phyloP scores from a whole-genome alignment of 1,139 yeast genomes.

The Sporopachydermia cereana region DNA sequence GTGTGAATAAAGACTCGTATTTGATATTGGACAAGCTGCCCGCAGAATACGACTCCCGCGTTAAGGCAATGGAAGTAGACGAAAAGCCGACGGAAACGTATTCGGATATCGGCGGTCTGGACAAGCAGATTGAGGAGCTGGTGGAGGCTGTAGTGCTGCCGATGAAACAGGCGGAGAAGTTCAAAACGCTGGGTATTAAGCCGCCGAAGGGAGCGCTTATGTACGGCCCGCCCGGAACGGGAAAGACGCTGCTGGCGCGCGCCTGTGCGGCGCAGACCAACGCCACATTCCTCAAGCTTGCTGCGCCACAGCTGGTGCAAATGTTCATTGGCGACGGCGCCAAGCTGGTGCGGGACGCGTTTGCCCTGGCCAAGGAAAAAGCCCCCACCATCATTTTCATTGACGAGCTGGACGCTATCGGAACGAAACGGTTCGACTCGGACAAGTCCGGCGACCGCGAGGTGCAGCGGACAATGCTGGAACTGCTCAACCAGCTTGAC shows the following conservation, averaged over 20 bases:
- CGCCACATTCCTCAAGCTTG: slow-evolving; percentile 92
- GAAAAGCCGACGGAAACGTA: slow-evolving; percentile 97
- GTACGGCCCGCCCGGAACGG: slow-evolving; percentile 99
- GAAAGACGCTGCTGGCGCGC: slow-evolving; percentile 90
- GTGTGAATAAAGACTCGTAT: slow-evolving; percentile 95
- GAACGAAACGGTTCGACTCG: slow-evolving; percentile 95
- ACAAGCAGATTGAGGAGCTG: slow-evolving; percentile 93
- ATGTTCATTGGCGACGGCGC: slow-evolving; percentile 99
- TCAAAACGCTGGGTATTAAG: slow-evolving; percentile 82
- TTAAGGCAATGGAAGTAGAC: slow-evolving; percentile 98
- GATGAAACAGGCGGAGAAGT: slow-evolving; percentile 96
- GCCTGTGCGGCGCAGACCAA: slow-evolving; percentile 99
- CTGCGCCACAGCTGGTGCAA: slow-evolving; percentile 97
- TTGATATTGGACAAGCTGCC: slow-evolving; percentile 89
- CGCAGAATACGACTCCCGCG: slow-evolving; percentile 94
- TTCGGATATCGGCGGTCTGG: slow-evolving; percentile 95
- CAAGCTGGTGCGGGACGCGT: slow-evolving; percentile 93
- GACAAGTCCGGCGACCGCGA: slow-evolving; percentile 98
- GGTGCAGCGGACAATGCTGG: slow-evolving; percentile 98
- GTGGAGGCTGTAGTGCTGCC: slow-evolving; percentile 98
- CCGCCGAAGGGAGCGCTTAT: slow-evolving; percentile 97
- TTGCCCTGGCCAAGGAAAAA: slow-evolving; percentile 96
- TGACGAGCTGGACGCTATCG: slow-evolving; percentile 97
- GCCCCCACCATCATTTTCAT: slow-evolving; percentile 97
- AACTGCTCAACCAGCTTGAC: slow-evolving; percentile 88